Base-by-base conservation (phyloP, 1,284 basidiomycete genomes). In the Apiotrichum brassicae region DNA sequence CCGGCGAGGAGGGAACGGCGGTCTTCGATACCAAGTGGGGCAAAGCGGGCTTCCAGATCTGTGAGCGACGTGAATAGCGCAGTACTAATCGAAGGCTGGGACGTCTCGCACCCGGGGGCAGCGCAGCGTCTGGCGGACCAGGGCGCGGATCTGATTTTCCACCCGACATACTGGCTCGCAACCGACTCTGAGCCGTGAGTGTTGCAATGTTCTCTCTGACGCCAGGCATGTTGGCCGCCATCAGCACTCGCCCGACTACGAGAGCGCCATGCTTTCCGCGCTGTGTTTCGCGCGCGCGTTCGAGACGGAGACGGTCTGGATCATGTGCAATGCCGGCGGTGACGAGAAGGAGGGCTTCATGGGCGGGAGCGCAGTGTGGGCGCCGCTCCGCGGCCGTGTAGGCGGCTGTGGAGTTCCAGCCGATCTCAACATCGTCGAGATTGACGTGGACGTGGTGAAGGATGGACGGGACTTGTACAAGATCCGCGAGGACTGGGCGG, bases 161-260 rank as follows among this genome's bases (percentile, higher is more conserved):
- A 63, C 8, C 70, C 71, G 18, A 71, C 70, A 0, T 74, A 70
- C 56, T 73, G 72, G 72, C 56, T 65, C 8, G 57, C 61, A 6
- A 70, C 61, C 0, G 72, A 74, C 54, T 63, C 59, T 20, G 65
- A 72, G 48, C 71, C 71, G 70, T 73, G 40, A 49, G 71, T 63
- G 11, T 33, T 18, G 26, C 8, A 16, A 12, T 12, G 12, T 28
- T 25, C 19, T 13, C 34, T 6, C 39, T 26, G 2, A 6, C 5
- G 2, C 3, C 45, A 46, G 45, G 4, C 36, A 46, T 23, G 14
- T 46, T 18, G 24, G 36, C 14, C 26, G 45, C 12, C 45, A 46
- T 34, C 24, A 30, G 24, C 60, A 65, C 48, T 37, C 55, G 3
- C 43, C 55, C 8, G 50, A 65, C 45, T 71, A 71, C 55, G 70